Evolutionary conservation across 2,329 filamentous ascomycete species (phyloP), one percentile per base, ranked within the genome.

Genomic region (Alternaria arbusti): DNA sequence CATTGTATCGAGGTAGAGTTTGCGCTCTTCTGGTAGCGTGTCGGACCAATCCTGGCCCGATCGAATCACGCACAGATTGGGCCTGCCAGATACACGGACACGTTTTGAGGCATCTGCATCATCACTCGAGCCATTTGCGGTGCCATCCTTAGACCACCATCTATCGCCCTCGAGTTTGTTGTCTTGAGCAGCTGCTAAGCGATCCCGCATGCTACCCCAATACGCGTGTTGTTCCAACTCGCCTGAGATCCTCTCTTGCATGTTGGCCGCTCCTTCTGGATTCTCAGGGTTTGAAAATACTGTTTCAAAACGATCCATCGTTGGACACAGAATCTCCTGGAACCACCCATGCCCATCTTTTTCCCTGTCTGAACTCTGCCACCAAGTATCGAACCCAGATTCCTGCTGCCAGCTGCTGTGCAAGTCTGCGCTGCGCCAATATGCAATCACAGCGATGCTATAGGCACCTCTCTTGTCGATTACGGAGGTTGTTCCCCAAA

Each of bases 131-230:
- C 25, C 40, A 25, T 26, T 44, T 20, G 44, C 26, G 15, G n/a
- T 32, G 43, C 30, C 28, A 20, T 47, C 40, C 13, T n/a, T 20
- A 25, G 57, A 28, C 5, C 20, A 17, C 56, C 25, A 51, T 17
- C 23, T 30, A 13, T 75, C 70, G 1, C 79, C 79, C 0, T 66
- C 54, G 3, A 84, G 66, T 4, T 61, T 57, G 65, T 82, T 78
- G 23, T 72, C 78, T 65, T 84, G 82, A 6, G 78, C 71, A 3
- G 70, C 69, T 4, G 82, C 74, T 13, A 84, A 60, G 5, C 83
- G 78, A 63, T 84, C 82, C 13, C 82, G 76, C 82, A 83, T 83
- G 66, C 81, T 82, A 3, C 82, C 83, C 81, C 82, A 84, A 65
- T 84, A 84, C 1, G 75, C 80, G 64, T 84, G 83, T 68, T 84